These are phyloP conservation scores for Cylindrodendrum hubeiense DNA, from an alignment of 2,329 filamentous ascomycete species.

Conservation along the genomic window DNA sequence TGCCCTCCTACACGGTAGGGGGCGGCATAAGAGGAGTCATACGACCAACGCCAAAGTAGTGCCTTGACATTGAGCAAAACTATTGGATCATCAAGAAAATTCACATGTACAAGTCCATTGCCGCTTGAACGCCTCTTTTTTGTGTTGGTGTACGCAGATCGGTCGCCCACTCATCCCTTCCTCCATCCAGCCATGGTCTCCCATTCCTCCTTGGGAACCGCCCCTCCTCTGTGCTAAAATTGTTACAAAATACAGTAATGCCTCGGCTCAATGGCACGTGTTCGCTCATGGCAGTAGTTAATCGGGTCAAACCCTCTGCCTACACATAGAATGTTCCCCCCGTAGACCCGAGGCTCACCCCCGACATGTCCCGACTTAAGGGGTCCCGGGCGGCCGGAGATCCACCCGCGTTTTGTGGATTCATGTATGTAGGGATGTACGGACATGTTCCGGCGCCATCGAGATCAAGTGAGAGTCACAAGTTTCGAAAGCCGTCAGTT, in stretches of 20 bases:
- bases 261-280: conserved; percentile 40
- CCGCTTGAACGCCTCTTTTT: conserved; percentile 41
- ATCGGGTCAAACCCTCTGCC: background rate
- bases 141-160: conserved; percentile 25
- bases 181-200: conserved; percentile 7
- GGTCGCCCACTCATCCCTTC: conserved; percentile 6
- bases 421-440: conserved; percentile 30
- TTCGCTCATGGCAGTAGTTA: conserved; percentile 14
- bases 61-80: conserved; percentile 33
- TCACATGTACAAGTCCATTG: conserved; percentile 41
- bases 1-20: conserved; percentile 24
- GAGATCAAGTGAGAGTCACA: conserved; percentile 16
- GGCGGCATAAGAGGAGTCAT: conserved; percentile 40
- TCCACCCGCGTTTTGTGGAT: conserved; percentile 35
- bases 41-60: conserved; percentile 35
- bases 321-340: conserved; percentile 9
- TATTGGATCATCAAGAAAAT: conserved; percentile 36
- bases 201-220: background rate
- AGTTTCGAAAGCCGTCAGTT: conserved; percentile 10
- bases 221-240: conserved; percentile 2
- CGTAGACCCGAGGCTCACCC: conserved; percentile 33
- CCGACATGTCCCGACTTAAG: conserved; percentile 39
- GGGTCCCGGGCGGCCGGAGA: conserved; percentile 42
- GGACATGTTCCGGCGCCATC: conserved; percentile 30
- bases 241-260: conserved; percentile 25